Base-by-base conservation (phyloP, 768 basidiomycete genomes). In the Gymnopilus junonius region DNA sequence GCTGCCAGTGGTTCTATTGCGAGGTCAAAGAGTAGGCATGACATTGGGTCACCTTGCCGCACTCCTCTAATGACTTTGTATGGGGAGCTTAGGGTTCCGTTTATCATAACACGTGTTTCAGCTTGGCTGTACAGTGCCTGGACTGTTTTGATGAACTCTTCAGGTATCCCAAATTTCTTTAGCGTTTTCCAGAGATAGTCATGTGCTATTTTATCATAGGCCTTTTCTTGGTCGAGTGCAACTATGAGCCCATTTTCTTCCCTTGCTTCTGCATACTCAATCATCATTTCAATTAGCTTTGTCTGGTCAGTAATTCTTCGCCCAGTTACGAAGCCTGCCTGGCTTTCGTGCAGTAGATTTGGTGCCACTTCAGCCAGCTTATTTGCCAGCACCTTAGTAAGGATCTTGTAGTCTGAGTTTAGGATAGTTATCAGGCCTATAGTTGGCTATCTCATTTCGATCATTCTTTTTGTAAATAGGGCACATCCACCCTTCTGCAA, bases 391-490 rank as follows among this genome's bases (percentile, higher is more conserved):
- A 20, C 17, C 23, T 20, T 54, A 6, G 53, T 54, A 2, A 54
- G 14, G 3, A 54, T 32, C 21, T 54, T 54, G 32, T 54, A 54
- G 32, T 54, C 32, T 10, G 53, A 20, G 21, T 54, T 54, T 2
- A 54, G 53, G 7, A 43, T 11, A 21, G 75, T 79, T 0, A 82
- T 79, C 31, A n/a, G 64, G 64, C 8, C 64, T 3, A 32, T 65
- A 65, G 51, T 65, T 65, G 14, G 39, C 39, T 27, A 80, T 78
- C 0, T 75, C 59, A 0, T 39, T 57, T 7, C 43, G 55, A 14
- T 78, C 75, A 12, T 73, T 75, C 34, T 83, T 82, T 42, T 84
- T 84, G 57, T 78, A 81, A 0, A 83, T 45, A 0, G 77, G 79
- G 70, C 77, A 77, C 69, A 78, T 75, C 76, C 74, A 76, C 0